Evolutionary conservation across 176 grass and related monocot species (phyloP), one percentile per base, ranked within the genome.

Genomic region (Pontederia paniculata): DNA sequence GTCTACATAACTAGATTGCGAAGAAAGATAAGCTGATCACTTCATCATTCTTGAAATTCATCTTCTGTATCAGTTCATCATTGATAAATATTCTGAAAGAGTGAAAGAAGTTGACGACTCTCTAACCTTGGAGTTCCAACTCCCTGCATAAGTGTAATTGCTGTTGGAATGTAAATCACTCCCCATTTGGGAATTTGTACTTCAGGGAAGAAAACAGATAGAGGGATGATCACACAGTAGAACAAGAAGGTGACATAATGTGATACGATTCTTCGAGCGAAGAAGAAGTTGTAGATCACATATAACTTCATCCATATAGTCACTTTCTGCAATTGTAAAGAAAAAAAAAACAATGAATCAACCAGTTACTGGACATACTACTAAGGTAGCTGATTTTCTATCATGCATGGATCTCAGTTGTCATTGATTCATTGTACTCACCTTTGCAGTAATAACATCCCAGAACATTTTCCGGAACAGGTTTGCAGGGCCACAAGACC

Each of bases 401-500:
- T 8, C 48, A 50, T 50, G 14, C 1, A n/a, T 5, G 12, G 14
- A 50, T 50, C 48, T 50, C 48, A 15, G 14, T 49, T 49, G 12
- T 16, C 4, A 4, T 48, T 14, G 45, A 48, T 1, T 14, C 10
- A 48, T 17, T 50, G 14, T 17, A 60, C 54, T 65, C 9, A 91
- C 93, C 93, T 98, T 84, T 60, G 42, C 87, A 37, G 72, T 23
- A 5, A 91, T 18, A 41, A 98, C 79, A 37, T 90, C 83, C 46
- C 69, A 54, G 15, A 79, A 72, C 77, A 98, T 80, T 75, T 98
- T 98, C 75, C 87, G 83, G 70, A 91, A 98, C 43, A 98, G 65
- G 47, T 98, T 91, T 22, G 93, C 80, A 0, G 93, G 87, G 5
- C 93, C 93, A 54, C 93, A 98, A 2, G 93, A 98, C 93, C 93